A percentile compares a stretch with the other conserved stretches of the same genome.
phyloP scores from a whole-genome alignment of 768 basidiomycete genomes.

The Pleurotus ostreatus region DNA sequence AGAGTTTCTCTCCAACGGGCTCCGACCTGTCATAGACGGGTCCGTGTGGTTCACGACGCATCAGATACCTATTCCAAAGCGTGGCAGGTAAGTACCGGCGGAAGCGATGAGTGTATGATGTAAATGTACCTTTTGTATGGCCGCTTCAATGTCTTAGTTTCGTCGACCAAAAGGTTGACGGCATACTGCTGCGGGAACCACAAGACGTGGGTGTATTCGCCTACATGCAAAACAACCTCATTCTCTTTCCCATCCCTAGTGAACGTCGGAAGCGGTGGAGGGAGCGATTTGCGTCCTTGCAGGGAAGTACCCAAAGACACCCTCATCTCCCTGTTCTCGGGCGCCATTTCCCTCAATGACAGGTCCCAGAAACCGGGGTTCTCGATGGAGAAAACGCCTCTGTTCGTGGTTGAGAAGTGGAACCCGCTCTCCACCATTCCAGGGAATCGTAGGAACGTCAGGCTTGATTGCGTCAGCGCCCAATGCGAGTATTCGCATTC shows the following conservation, averaged over 20 bases:
- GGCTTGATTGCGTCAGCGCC: not conserved
- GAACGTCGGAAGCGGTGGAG: not conserved
- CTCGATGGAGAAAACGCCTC: constrained; percentile 5
- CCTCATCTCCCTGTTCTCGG: not conserved
- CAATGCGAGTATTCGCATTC: constrained; percentile 10
- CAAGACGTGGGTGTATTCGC: not conserved
- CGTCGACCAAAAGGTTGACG: not conserved
- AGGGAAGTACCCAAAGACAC: not conserved
- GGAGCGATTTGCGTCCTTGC: not conserved
- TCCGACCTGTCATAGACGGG: constrained; percentile 1
- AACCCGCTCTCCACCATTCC: constrained; percentile 5
- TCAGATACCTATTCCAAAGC: constrained; percentile 1
- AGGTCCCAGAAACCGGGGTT: not conserved
- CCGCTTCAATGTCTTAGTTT: not conserved
- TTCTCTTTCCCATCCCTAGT: not conserved
- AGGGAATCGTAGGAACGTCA: constrained; percentile 9
- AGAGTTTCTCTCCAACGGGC: not conserved
- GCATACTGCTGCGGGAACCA: constrained; percentile 6
- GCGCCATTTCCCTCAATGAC: not conserved
- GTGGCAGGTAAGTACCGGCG: not conserved
- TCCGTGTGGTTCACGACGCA: not conserved
- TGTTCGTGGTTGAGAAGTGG: constrained; percentile 1
- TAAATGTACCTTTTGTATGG: not conserved
- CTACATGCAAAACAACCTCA: not conserved
- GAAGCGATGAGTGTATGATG: not conserved